A percentile compares a stretch with the other conserved stretches of the same genome.
These are phyloP conservation scores for Nadsonia commutata DNA, from an alignment of 1,139 yeast genomes.

Conservation along the genomic window DNA sequence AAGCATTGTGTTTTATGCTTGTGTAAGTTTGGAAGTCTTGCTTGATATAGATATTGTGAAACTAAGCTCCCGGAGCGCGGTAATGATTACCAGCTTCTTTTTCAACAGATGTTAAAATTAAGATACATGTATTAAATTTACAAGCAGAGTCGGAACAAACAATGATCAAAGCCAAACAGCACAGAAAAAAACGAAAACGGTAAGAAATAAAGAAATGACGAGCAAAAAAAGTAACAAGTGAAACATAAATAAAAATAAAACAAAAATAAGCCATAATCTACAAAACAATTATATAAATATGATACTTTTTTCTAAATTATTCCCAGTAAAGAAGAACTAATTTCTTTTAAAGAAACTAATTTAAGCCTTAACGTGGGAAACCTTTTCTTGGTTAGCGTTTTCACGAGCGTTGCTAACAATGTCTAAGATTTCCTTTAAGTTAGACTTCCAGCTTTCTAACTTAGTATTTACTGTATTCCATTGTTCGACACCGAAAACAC, in stretches of 20 bases:
- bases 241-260: not conserved
- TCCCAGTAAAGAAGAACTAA: not conserved
- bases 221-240: not conserved
- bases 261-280: not conserved
- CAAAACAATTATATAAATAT: not conserved
- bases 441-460: slow-evolving; percentile 25
- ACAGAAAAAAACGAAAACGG: too few relatives aligned
- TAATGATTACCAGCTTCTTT: too few relatives aligned
- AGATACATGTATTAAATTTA: too few relatives aligned
- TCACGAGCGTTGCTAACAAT: slow-evolving; percentile 22
- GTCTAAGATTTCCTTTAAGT: slow-evolving; percentile 22
- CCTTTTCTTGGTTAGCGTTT: slow-evolving; percentile 17
- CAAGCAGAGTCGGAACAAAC: too few relatives aligned
- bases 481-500: slow-evolving; percentile 24
- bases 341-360: not conserved
- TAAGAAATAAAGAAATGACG: not conserved
- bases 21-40: too few relatives aligned
- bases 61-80: too few relatives aligned
- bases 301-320: not conserved
- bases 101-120: too few relatives aligned
- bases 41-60: too few relatives aligned
- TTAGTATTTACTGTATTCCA: slow-evolving; percentile 25
- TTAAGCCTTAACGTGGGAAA: slow-evolving; percentile 3
- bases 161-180: too few relatives aligned
- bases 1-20: too few relatives aligned